Evolutionary conservation across 495 filamentous ascomycete species (phyloP).

Genomic region (Neurospora sp.): DNA sequence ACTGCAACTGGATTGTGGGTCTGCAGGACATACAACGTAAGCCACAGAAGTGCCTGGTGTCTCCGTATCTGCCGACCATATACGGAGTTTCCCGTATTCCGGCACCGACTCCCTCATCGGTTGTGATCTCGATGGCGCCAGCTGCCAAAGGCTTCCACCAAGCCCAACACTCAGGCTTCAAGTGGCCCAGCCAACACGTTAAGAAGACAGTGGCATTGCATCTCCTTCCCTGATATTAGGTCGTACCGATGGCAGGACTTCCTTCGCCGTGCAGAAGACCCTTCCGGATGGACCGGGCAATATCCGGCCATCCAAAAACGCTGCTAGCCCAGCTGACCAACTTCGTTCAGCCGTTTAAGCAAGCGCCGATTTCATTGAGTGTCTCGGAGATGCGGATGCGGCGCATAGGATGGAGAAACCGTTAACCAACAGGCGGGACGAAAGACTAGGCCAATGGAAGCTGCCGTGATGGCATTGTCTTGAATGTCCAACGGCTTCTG

Average conservation of each 20-base stretch:
- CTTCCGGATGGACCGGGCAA: neutral
- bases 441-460: conserved; percentile 4
- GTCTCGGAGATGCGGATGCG: neutral
- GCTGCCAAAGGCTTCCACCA: neutral
- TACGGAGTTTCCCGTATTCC: neutral
- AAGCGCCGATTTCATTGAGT: neutral
- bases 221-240: neutral
- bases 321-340: neutral
- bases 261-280: neutral
- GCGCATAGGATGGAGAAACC: neutral
- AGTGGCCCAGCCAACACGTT: neutral
- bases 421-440: neutral
- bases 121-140: neutral
- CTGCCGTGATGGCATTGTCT: neutral
- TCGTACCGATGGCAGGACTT: neutral
- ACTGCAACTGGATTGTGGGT: neutral
- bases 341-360: neutral
- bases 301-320: neutral
- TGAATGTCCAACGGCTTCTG: conserved; percentile 4
- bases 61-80: neutral
- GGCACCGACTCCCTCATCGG: neutral
- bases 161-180: neutral
- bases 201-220: neutral
- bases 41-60: neutral
- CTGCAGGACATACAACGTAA: neutral